phyloP scores from a whole-genome alignment of 352 stramenopile species.

The Phytopythium helicoides region DNA sequence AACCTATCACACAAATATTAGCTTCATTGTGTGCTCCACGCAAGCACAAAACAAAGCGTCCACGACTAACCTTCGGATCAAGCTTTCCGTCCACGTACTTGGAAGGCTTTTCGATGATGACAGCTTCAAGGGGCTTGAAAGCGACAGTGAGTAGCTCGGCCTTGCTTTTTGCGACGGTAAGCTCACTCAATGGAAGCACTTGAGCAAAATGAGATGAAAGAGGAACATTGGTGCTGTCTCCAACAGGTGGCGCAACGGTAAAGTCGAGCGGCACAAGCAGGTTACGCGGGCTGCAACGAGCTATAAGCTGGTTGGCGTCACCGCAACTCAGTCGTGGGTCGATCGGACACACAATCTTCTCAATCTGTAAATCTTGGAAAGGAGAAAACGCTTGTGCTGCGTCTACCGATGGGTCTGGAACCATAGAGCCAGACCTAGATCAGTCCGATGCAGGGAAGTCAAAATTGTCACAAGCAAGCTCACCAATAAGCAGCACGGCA shows the following conservation, averaged over 20 bases:
- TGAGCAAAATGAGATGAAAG: slow-evolving; percentile 63
- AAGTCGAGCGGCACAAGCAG: slow-evolving; percentile 72
- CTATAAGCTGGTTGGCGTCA: slow-evolving; percentile 85
- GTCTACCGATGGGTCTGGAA: slow-evolving; percentile 58
- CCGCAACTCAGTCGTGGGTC: slow-evolving; percentile 79
- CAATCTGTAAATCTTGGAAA: slow-evolving; percentile 60
- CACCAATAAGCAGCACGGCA: slow-evolving; percentile 70
- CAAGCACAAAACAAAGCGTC: background rate
- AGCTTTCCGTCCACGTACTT: slow-evolving; percentile 87
- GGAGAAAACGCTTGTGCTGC: slow-evolving; percentile 42
- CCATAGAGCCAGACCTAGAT: background rate
- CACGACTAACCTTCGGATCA: slow-evolving; percentile 49
- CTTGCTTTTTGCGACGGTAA: slow-evolving; percentile 68
- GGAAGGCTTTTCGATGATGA: slow-evolving; percentile 63
- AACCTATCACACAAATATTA: slow-evolving; percentile 23
- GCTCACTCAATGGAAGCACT: slow-evolving; percentile 71
- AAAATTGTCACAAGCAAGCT: background rate
- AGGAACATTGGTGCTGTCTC: slow-evolving; percentile 15
- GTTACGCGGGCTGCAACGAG: slow-evolving; percentile 65
- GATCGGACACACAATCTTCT: slow-evolving; percentile 78
- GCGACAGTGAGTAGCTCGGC: slow-evolving; percentile 65
- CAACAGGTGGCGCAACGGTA: slow-evolving; percentile 20
- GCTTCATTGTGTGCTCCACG: background rate
- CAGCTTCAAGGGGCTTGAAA: slow-evolving; percentile 69
- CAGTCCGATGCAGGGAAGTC: background rate